Percentiles rank a stretch among this genome's conserved stretches.
These are phyloP conservation scores for Collariella sp. DNA, from an alignment of 495 filamentous ascomycete genomes.

Conservation along the genomic window DNA sequence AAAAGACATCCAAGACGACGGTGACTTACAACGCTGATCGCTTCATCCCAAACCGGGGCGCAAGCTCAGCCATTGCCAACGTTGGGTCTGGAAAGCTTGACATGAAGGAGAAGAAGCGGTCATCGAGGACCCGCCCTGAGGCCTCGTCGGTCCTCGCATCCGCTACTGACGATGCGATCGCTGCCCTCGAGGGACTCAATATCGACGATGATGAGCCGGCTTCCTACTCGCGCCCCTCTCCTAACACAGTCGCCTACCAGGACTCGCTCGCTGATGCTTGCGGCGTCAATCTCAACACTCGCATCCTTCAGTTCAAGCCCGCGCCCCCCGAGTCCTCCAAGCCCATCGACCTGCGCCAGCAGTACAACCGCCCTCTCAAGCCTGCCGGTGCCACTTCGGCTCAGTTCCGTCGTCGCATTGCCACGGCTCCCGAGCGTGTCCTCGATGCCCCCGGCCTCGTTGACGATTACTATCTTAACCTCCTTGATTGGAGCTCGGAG, in stretches of 20 bases:
- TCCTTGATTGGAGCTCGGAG: constrained; percentile 92
- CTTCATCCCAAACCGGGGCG: constrained; percentile 88
- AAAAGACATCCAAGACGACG: constrained; percentile 69
- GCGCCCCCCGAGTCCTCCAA: constrained; percentile 92
- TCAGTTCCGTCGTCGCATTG: constrained; percentile 81
- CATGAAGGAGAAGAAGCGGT: constrained; percentile 52
- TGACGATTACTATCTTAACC: constrained; percentile 98
- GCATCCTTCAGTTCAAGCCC: constrained; percentile 98
- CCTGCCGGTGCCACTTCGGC: constrained; percentile 60
- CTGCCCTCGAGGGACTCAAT: constrained; percentile 68
- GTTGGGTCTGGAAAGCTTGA: constrained; percentile 74
- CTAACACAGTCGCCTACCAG: constrained; percentile 83
- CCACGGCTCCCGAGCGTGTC: constrained; percentile 91
- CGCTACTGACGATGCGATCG: constrained; percentile 66
- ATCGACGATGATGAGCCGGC: constrained; percentile 46
- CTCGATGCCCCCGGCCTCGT: constrained; percentile 94
- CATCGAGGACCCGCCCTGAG: constrained; percentile 58
- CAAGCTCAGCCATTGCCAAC: constrained; percentile 79
- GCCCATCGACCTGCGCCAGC: constrained; percentile 91
- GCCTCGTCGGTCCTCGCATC: constrained; percentile 55
- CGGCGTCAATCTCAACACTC: constrained; percentile 83
- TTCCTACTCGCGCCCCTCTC: constrained; percentile 67
- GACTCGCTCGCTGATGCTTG: constrained; percentile 87
- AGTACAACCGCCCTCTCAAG: constrained; percentile 96
- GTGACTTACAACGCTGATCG: constrained; percentile 80